These are phyloP conservation scores for Lactarius tabidus DNA, from an alignment of 768 basidiomycete species.

Conservation along the genomic window DNA sequence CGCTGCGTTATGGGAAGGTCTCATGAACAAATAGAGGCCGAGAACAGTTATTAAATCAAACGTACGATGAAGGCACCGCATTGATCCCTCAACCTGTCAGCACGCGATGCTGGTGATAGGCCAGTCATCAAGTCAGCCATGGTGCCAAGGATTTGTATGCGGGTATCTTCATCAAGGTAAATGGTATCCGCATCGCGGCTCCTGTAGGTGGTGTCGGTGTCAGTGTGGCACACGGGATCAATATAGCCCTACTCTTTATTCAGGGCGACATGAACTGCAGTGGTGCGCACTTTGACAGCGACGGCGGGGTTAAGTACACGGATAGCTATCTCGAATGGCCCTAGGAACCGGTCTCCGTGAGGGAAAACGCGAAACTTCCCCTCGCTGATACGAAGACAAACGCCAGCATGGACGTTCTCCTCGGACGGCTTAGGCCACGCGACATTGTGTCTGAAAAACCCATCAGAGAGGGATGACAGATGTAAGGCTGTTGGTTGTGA, in stretches of 20 bases:
- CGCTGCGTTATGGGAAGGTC: constrained; percentile 42
- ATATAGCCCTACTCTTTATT: constrained; percentile 52
- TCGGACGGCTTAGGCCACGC: constrained; percentile 86
- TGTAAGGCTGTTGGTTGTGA: constrained; percentile 31
- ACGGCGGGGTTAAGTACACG: constrained; percentile 75
- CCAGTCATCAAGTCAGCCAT: too few relatives aligned
- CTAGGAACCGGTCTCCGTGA: constrained; percentile 73
- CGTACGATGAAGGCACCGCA: constrained; percentile 82
- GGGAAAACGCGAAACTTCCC: constrained; percentile 79
- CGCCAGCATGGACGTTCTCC: constrained; percentile 75
- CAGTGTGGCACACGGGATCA: not conserved
- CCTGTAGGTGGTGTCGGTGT: constrained; percentile 34
- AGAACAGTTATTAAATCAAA: constrained; percentile 4
- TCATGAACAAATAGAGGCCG: not conserved
- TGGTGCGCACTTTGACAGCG: constrained; percentile 75
- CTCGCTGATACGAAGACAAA: constrained; percentile 68
- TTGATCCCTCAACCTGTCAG: constrained; percentile 90
- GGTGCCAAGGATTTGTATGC: constrained; percentile 80
- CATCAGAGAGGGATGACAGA: constrained; percentile 23
- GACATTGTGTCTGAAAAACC: constrained; percentile 59
- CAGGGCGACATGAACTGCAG: constrained; percentile 76
- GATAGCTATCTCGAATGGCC: constrained; percentile 79
- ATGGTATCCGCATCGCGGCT: constrained; percentile 56
- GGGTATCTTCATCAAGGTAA: constrained; percentile 73
- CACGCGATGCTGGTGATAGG: constrained; percentile 64